phyloP scores from a whole-genome alignment of 1,139 yeast genomes.

The Lodderomyces parapsilosis region DNA sequence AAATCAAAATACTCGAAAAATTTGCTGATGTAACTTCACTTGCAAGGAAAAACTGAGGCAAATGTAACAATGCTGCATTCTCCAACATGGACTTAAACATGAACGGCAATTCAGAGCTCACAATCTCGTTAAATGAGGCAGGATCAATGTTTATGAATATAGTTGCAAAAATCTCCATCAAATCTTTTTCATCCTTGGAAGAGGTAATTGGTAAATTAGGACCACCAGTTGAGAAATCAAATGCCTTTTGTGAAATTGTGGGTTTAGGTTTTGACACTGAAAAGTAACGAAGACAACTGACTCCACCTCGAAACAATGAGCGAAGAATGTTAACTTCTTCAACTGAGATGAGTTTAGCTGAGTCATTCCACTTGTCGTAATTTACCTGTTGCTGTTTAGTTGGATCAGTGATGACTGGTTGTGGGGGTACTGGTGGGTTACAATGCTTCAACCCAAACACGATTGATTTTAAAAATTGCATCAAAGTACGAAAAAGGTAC shows the following conservation, averaged over 20 bases:
- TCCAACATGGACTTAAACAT: constrained; percentile 77
- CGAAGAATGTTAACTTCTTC: constrained; percentile 83
- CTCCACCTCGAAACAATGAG: constrained; percentile 79
- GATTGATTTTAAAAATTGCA: constrained; percentile 88
- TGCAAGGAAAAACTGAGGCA: constrained; percentile 92
- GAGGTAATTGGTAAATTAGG: constrained; percentile 83
- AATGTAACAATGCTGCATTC: constrained; percentile 84
- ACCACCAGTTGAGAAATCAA: constrained; percentile 68
- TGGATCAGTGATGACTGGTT: constrained; percentile 50
- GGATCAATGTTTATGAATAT: constrained; percentile 93
- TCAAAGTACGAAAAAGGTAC: constrained; percentile 79
- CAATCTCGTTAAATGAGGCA: constrained; percentile 91
- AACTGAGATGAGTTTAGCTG: constrained; percentile 76
- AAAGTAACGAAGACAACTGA: constrained; percentile 77
- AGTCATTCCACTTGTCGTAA: constrained; percentile 73
- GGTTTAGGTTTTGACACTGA: constrained; percentile 52
- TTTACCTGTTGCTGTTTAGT: constrained; percentile 54
- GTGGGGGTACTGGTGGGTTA: constrained; percentile 78
- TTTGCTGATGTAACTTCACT: constrained; percentile 92
- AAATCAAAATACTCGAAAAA: constrained; percentile 82
- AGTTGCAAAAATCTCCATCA: constrained; percentile 94
- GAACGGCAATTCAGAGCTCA: constrained; percentile 75
- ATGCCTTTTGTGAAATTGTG: constrained; percentile 41
- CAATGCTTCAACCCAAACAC: constrained; percentile 88
- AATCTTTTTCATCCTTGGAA: constrained; percentile 89